Evolutionary conservation across 164 flowering plant species (phyloP).

Genomic region (Buxus sempervirens): DNA sequence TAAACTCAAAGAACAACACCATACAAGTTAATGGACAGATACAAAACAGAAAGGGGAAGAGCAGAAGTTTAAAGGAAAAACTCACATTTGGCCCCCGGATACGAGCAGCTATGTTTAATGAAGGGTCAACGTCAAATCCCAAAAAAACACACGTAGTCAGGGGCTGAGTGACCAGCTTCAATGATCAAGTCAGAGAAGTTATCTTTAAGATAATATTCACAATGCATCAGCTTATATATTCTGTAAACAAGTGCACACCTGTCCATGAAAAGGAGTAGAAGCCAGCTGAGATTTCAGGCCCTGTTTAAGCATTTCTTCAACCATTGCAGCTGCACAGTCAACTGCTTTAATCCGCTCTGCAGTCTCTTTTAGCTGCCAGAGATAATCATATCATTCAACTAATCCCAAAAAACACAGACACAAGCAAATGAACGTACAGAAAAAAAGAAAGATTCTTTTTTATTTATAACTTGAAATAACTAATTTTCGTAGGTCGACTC

Average conservation of each 20-base stretch:
- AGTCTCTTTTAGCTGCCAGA: slow-evolving; percentile 80
- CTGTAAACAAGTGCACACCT: slow-evolving; percentile 30
- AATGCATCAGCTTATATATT: background rate
- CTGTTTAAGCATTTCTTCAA: slow-evolving; percentile 90
- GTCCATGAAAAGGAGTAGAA: slow-evolving; percentile 29
- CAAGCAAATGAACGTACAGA: no score
- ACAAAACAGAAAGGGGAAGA: background rate
- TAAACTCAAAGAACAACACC: background rate
- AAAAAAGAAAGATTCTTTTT: no score
- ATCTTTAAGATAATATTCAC: background rate
- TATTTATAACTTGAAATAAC: no score
- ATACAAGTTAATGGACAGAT: background rate
- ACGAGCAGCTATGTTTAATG: slow-evolving; percentile 65
- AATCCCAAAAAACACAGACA: background rate
- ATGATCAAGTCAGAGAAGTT: slow-evolving; percentile 10
- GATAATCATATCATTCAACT: slow-evolving; percentile 6
- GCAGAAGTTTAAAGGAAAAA: slow-evolving; percentile 2
- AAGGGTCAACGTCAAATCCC: slow-evolving; percentile 87
- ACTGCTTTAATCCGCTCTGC: slow-evolving; percentile 86
- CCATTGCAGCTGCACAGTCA: slow-evolving; percentile 94
- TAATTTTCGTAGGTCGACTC: no score
- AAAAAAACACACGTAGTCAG: slow-evolving; percentile 59
- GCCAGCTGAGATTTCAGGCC: slow-evolving; percentile 32
- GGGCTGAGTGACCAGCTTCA: slow-evolving; percentile 39
- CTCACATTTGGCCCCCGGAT: slow-evolving; percentile 98